A percentile compares a stretch with the other conserved stretches of the same genome.
phyloP scores from a whole-genome alignment of 2,329 filamentous ascomycete genomes.

The Beauveria sp. region DNA sequence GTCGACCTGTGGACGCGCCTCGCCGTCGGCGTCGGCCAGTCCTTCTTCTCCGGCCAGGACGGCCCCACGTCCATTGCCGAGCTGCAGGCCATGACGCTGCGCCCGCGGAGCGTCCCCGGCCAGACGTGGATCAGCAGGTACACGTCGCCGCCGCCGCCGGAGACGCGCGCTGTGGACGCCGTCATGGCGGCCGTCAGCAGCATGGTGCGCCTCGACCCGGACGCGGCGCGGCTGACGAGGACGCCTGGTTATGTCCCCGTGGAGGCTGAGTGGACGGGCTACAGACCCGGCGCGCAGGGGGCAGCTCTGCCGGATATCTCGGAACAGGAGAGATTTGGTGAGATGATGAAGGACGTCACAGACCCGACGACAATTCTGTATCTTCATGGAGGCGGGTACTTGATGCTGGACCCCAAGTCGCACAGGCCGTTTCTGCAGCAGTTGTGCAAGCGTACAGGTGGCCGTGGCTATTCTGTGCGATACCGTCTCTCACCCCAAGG shows the following conservation, averaged over 20 bases:
- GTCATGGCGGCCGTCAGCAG: constrained; percentile 46
- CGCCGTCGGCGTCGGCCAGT: constrained; percentile 63
- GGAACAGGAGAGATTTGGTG: constrained; percentile 57
- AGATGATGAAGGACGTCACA: constrained; percentile 61
- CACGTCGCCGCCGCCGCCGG: constrained; percentile 52
- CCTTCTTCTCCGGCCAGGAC: constrained; percentile 41
- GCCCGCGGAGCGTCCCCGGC: constrained; percentile 64
- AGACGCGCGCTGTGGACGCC: constrained; percentile 46
- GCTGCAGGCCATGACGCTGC: constrained; percentile 54
- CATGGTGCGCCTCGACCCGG: constrained; percentile 15
- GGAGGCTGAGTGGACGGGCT: constrained; percentile 71
- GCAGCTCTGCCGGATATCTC: constrained; percentile 47
- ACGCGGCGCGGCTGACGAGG: constrained; percentile 14
- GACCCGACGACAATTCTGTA: constrained; percentile 60
- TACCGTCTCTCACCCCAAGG: constrained; percentile 70
- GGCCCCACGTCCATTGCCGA: constrained; percentile 47
- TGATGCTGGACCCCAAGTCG: constrained; percentile 60
- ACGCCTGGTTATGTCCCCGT: constrained; percentile 48
- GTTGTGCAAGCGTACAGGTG: constrained; percentile 58
- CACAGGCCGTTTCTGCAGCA: constrained; percentile 53
- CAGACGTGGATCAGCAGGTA: constrained; percentile 75
- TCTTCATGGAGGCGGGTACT: constrained; percentile 72
- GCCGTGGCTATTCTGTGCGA: constrained; percentile 62
- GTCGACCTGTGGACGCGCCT: constrained; percentile 73
- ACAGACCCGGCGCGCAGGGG: constrained; percentile 46